Evolutionary conservation across 148 eudicot genomes (phyloP).

Genomic region (Heliosperma pusillum): DNA sequence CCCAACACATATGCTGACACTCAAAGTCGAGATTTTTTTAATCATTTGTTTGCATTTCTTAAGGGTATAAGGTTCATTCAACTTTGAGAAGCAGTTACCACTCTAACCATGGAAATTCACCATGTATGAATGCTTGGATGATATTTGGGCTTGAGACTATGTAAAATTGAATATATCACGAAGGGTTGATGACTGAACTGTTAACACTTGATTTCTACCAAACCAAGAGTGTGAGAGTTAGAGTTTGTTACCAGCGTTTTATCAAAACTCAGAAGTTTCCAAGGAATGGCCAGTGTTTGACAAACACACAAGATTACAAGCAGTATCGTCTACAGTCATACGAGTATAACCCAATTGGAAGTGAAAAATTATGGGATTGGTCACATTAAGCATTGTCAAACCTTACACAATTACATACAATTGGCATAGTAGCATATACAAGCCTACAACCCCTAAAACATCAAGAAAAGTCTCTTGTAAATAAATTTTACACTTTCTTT

Average conservation of each 20-base stretch:
- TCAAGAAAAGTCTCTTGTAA: too few relatives aligned
- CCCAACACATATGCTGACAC: too few relatives aligned
- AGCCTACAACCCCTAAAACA: too few relatives aligned
- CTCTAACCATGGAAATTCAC: neutral
- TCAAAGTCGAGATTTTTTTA: too few relatives aligned
- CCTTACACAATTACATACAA: neutral
- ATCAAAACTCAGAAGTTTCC: neutral
- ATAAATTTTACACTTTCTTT: too few relatives aligned
- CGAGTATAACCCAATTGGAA: neutral
- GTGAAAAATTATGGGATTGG: neutral
- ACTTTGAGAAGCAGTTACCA: neutral
- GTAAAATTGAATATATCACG: neutral
- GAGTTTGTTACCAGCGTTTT: neutral
- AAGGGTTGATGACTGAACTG: neutral
- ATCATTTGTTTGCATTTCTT: too few relatives aligned
- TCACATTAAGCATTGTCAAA: neutral
- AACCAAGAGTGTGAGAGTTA: neutral
- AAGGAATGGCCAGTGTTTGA: neutral
- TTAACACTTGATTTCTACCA: neutral
- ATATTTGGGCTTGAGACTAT: neutral
- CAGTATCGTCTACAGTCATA: neutral
- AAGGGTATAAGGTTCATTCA: too few relatives aligned
- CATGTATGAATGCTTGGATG: neutral
- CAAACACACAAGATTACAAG: neutral
- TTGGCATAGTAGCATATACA: neutral